Evolutionary conservation across 1,284 basidiomycete species (phyloP), one percentile per base, ranked within the genome.

Genomic region (Xerocomus amazonicus): DNA sequence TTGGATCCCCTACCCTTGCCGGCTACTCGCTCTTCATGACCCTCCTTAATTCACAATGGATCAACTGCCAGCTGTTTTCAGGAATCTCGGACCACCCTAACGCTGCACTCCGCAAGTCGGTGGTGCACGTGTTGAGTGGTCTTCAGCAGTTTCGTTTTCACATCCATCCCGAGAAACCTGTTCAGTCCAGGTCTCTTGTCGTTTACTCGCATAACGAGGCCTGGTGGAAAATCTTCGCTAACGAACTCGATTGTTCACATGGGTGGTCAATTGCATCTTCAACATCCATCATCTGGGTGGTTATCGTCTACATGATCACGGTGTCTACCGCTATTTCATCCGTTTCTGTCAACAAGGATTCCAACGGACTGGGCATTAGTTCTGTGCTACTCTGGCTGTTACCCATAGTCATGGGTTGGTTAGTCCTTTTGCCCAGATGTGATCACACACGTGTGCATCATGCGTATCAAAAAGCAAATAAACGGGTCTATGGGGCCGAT

Each of bases 351-450:
- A 34, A 57, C 28, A 50, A 71, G 9, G 57, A 68, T 27, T 60
- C 63, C 3, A 67, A 58, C 16, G 74, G 72, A 1, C 62, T 73
- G 36, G 69, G 62, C 6, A 67, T 71, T 6, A 70, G 69, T 1
- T 70, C 69, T 0, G 56, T 64, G 7, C 76, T 68, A 68, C 56
- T 77, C 9, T 76, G 73, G 72, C 52, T 76, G 6, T 44, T 77
- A 12, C 68, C 73, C 0, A 58, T 76, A 10, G 73, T 78, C 27
- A 53, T 71, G 2, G 63, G 66, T 9, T 75, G 74, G 71, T 54
- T 76, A 16, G 60, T 70, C 46, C 59, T 75, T 17, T 72, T 69
- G 0, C 73, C 73, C 0, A 73, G 73, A 52, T 76, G 71, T 36
- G 67, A 73, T 46, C 59, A 63, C n/a, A 28, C 14, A 1, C 66